Percentiles rank a stretch among this genome's conserved stretches.
Conservation (phyloP, 805 yeast species). For the Peterozyma xylosa region DNA sequence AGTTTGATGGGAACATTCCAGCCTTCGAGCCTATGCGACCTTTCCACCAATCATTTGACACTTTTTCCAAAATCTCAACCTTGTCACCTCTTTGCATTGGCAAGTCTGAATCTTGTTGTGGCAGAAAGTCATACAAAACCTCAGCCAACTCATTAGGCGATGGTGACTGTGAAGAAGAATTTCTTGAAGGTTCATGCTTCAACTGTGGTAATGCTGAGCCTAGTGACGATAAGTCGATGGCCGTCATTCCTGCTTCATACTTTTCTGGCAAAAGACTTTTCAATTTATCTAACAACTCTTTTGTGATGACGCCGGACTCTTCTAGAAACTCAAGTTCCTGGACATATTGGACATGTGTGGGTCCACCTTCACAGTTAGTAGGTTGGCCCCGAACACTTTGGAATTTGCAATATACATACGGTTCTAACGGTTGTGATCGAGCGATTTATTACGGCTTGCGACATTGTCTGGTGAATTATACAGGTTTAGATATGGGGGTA, state of each 20-base stretch:
- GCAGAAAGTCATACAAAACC: slow-evolving; percentile 67
- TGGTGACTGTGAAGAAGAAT: not conserved
- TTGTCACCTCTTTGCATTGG: slow-evolving; percentile 58
- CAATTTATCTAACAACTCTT: slow-evolving; percentile 45
- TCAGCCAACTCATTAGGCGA: slow-evolving; percentile 35
- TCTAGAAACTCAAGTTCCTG: slow-evolving; percentile 69
- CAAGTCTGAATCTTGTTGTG: slow-evolving; percentile 75
- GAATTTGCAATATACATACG: slow-evolving; percentile 16
- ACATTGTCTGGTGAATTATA: not conserved
- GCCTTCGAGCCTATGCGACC: slow-evolving; percentile 53
- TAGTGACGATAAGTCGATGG: not conserved
- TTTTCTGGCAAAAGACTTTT: slow-evolving; percentile 46
- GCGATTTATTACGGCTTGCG: slow-evolving; percentile 57
- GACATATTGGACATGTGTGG: not conserved
- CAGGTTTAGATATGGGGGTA: too few relatives aligned
- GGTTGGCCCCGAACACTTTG: too few relatives aligned
- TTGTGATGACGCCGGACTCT: slow-evolving; percentile 67
- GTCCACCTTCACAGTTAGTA: too few relatives aligned
- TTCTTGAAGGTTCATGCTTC: not conserved
- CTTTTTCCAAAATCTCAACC: slow-evolving; percentile 61
- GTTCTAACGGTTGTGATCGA: slow-evolving; percentile 68
- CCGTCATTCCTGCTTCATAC: slow-evolving; percentile 31
- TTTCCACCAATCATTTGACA: slow-evolving; percentile 87
- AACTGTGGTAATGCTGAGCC: too few relatives aligned
- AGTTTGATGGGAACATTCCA: slow-evolving; percentile 90